Evolutionary conservation across 306 rosid species (phyloP), one percentile per base, ranked within the genome.

Genomic region (Amphicarpaea edgeworthii): DNA sequence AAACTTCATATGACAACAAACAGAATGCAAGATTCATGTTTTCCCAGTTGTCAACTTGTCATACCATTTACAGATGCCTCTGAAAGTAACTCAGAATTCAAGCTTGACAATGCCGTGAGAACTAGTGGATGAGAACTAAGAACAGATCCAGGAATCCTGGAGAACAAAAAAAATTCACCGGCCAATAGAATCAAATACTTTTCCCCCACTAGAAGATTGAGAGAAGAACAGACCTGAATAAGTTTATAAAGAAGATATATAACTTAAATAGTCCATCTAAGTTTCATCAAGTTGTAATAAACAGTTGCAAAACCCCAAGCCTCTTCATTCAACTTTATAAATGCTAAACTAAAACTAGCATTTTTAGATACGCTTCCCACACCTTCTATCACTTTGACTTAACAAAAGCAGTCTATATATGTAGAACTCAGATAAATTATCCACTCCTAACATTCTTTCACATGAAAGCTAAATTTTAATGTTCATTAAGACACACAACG

Each of bases 31-130:
- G 20, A 64, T 38, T 34, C 63, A 19, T 14, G 24, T 12, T 65
- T 34, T 43, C 79, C 70, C 53, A 49, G 45, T 47, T 77, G 62
- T 66, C 70, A 51, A 58, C 65, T 50, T 77, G 68, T 66, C 67
- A 57, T 90, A 96, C 99, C 99, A 75, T 96, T 96, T 75, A 90
- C 99, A n/a, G 98, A 82, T 40, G 98, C 99, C 93, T 96, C 99
- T 20, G 97, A 96, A 68, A 96, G 88, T 70, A 89, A 74, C 61
- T 93, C 99, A 24, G 97, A 87, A 87, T 86, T 89, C 89, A 96
- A 90, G 87, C 93, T 96, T 64, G 98, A 88, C 72, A 96, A 83
- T 75, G 99, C 97, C 15, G 97, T 88, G 71, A 88, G 96, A 83
- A 92, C 98, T 85, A 96, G 85, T 6, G 98, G 99, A 69, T 96